These are phyloP conservation scores for Aphanomyces astaci DNA, from an alignment of 352 stramenopile species.

Conservation along the genomic window DNA sequence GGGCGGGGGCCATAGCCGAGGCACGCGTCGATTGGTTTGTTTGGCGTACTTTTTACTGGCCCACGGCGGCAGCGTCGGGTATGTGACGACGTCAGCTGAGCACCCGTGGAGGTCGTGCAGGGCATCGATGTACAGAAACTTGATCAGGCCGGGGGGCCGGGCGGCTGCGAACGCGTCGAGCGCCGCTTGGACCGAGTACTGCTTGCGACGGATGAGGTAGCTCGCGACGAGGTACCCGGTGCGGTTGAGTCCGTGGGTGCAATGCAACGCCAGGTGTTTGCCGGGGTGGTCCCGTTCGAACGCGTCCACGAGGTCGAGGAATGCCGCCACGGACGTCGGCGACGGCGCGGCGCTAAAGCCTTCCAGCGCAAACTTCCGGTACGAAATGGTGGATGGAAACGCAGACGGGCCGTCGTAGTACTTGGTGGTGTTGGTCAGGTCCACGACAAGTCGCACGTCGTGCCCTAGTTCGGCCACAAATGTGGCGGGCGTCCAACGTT, in stretches of 20 bases:
- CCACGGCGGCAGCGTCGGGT: conserved; percentile 56
- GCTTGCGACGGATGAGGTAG: conserved; percentile 56
- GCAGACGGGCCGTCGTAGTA: conserved; percentile 6
- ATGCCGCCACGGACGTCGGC: neutral
- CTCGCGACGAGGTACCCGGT: conserved; percentile 68
- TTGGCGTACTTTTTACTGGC: conserved; percentile 56
- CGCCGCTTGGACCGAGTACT: conserved; percentile 43
- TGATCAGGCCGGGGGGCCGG: conserved; percentile 66
- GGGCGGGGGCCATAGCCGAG: neutral
- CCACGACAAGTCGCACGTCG: conserved; percentile 4
- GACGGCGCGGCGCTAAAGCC: neutral
- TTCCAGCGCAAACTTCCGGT: conserved; percentile 17
- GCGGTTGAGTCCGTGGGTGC: conserved; percentile 70
- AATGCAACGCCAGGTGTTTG: conserved; percentile 61
- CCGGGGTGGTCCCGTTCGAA: conserved; percentile 38
- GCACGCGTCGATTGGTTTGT: conserved; percentile 5
- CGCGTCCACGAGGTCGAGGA: conserved; percentile 43
- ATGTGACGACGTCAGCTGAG: conserved; percentile 30
- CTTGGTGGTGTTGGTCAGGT: conserved; percentile 12
- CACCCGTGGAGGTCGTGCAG: conserved; percentile 46
- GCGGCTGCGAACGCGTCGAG: conserved; percentile 54
- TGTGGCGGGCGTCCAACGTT: neutral
- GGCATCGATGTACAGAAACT: conserved; percentile 75
- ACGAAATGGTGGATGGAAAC: neutral
- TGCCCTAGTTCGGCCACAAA: conserved; percentile 8